Conservation (phyloP, 148 eudicot genomes). For the Silene latifolia region DNA sequence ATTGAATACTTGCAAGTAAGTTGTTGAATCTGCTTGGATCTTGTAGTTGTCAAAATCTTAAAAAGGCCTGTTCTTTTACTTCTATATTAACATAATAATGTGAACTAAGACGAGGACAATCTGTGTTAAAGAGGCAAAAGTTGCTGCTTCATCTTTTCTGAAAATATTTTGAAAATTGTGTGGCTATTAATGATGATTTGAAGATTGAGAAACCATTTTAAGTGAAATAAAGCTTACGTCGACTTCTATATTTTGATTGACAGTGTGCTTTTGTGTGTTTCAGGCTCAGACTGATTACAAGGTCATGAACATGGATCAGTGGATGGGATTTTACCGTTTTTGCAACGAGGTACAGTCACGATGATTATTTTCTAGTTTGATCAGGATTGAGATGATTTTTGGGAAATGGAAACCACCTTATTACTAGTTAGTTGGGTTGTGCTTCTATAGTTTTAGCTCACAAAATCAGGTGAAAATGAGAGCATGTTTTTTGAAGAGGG, state of each 20-base stretch:
- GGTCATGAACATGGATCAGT: constrained; percentile 94
- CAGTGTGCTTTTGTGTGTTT: constrained; percentile 11
- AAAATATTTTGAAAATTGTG: background rate
- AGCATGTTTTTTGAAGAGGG: no score
- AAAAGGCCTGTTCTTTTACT: background rate
- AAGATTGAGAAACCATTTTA: background rate
- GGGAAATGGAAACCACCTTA: background rate
- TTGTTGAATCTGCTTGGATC: constrained; percentile 1
- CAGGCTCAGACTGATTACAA: constrained; percentile 88
- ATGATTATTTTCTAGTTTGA: background rate
- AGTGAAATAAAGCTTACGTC: background rate
- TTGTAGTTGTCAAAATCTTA: background rate
- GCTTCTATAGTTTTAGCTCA: background rate
- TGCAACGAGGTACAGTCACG: constrained; percentile 69
- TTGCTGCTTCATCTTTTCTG: background rate
- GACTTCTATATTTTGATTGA: background rate
- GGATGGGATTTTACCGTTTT: constrained; percentile 93
- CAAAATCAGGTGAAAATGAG: background rate
- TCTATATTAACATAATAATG: no score
- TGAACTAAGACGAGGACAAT: background rate
- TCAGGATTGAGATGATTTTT: background rate
- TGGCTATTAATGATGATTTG: background rate
- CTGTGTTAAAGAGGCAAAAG: background rate
- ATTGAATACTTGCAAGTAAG: constrained; percentile 70
- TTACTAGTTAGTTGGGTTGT: background rate